Conservation (phyloP, 1,284 basidiomycete genomes). For the Trichosporon ovoides region DNA sequence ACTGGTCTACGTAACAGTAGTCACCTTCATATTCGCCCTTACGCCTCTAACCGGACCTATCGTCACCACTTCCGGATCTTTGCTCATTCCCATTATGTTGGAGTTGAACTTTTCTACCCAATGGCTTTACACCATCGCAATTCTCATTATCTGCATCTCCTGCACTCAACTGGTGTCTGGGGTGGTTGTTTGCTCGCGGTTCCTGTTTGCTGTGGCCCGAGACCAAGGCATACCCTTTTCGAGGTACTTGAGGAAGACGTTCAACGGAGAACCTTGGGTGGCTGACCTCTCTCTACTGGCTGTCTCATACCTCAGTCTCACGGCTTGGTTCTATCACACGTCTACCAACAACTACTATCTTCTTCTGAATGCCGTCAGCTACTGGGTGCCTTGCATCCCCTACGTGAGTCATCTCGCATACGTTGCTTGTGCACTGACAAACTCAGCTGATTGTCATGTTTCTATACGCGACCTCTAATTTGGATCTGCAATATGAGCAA, state of each 20-base stretch:
- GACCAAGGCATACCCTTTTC: slow-evolving; percentile 42
- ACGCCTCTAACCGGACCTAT: too few species aligned
- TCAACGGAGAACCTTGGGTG: neutral
- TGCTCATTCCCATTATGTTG: too few species aligned
- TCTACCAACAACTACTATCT: neutral
- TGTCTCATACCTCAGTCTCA: neutral
- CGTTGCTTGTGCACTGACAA: neutral
- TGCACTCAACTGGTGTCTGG: too few species aligned
- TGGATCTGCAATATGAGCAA: neutral
- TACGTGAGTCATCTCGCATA: neutral
- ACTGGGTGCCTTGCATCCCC: neutral
- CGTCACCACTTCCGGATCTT: too few species aligned
- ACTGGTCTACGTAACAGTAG: too few species aligned
- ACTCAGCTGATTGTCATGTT: neutral
- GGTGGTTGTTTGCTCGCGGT: slow-evolving; percentile 43
- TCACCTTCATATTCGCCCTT: too few species aligned
- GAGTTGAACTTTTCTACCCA: too few species aligned
- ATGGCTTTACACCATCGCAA: too few species aligned
- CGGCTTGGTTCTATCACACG: neutral
- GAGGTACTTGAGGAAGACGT: neutral
- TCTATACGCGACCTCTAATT: neutral
- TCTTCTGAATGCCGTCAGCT: neutral
- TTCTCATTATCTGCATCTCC: too few species aligned
- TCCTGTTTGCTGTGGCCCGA: slow-evolving; percentile 42
- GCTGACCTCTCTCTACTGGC: neutral